Base-by-base conservation (phyloP, 2,329 filamentous ascomycete genomes). In the Dactylellina parvicollis region DNA sequence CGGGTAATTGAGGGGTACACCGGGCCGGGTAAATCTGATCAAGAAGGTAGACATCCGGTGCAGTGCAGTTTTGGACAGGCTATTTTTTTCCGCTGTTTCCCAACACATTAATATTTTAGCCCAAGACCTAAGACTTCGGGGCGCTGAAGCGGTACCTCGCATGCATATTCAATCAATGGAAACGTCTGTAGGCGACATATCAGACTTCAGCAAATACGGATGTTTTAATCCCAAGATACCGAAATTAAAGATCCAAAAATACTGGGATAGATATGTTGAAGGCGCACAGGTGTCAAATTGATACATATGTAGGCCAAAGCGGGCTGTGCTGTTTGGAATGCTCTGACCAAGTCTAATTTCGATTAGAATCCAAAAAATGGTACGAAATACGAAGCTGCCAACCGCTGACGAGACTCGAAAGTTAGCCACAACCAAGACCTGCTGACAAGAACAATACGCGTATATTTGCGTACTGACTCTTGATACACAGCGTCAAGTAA, bases 1-100 rank as follows among this genome's bases (percentile, higher is more conserved):
- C 65, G 66, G 66, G 57, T 71, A 71, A 71, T 62, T 71, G 66
- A 62, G 55, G 66, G 66, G 66, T 61, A 62, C 50, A 30, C 61
- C 61, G 30, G 61, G 47, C 65, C 49, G 65, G 57, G 56, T 62
- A 71, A 71, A 71, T 71, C 34, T 18, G 18, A 38, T 36, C 24
- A 24, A 42, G 20, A 54, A 22, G 28, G n/a, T 18, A 34, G 12
- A 24, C 20, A 10, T 28, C 5, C 34, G 34, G 34, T 38, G 34
- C 34, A 9, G 34, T 34, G 12, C 30, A 34, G 12, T 34, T 7
- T 12, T 34, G 30, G 5, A 34, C 5, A 34, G 12, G 12, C 5
- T 7, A 5, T 34, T 34, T 5, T 34, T 34, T 38, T 14, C 16
- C 12, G 12, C 34, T 7, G 12, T 38, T 14, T n/a, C 12, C 34